Base-by-base conservation (phyloP, 1,284 basidiomycete species). In the Rhodotorula sp. region DNA sequence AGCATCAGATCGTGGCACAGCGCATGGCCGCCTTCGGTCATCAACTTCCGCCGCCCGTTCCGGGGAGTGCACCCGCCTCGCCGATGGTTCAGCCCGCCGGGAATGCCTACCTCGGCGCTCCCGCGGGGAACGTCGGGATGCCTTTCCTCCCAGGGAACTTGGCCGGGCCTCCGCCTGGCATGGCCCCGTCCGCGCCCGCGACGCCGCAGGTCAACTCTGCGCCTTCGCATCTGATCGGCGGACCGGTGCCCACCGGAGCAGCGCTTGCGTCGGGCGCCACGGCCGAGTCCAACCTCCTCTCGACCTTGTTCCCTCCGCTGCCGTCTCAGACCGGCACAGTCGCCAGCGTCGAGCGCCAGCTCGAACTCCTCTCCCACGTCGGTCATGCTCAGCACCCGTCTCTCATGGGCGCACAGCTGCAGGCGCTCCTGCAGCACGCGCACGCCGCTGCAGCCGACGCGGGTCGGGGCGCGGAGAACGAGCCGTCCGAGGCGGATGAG, bases 401-500 rank as follows among this genome's bases (percentile, higher is more conserved):
- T 21, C 63, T 75, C 6, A 75, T 69, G 21, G 67, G 64, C 29
- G 73, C 71, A 15, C 71, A 75, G 65, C 68, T 77, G 26, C 71
- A 75, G 12, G 54, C 64, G 10, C 64, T 74, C n/a, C n/a, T 75
- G 23, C 69, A 68, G 47, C 64, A 70, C 56, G 75, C 75, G 39
- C 76, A 77, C 47, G 18, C 39, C 6, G 71, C 62, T 31, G 65
- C 64, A 3, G 57, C 46, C 12, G 51, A 43, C 12, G 39, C 26
- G 46, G 26, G 58, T 18, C 26, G 29, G 14, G 62, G 21, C 15
- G 59, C 15, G 46, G 29, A 34, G 23, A 16, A 26, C 7, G 54
- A 56, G 12, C 48, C 46, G 21, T 29, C 85, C 61, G 85, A 89
- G 71, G 88, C 90, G 48, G 51, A 57, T 29, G 26, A n/a, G 3